Evolutionary conservation across 352 stramenopile species (phyloP), one percentile per base, ranked within the genome.

Genomic region (Pythium chondricola): DNA sequence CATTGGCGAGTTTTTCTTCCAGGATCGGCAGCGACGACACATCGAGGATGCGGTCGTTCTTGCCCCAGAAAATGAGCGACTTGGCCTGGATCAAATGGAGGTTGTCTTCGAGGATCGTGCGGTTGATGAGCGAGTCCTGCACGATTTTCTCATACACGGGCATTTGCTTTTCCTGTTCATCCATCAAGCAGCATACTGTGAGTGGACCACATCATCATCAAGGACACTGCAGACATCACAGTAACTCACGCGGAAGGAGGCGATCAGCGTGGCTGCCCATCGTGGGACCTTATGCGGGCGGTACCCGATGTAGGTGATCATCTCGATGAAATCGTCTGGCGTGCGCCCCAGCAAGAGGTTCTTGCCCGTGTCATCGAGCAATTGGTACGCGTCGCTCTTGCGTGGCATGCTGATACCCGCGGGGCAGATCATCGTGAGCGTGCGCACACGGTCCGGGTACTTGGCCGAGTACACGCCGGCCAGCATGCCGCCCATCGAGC

Each of bases 401-500:
- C 59, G 74, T 17, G 65, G 67, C 75, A 88, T 88, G 0, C 66
- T 70, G 51, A 90, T 72, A 0, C 79, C 79, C 9, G 79, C 79
- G 1, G 79, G 79, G 37, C 79, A 90, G 29, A 90, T 65, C 63
- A 90, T 77, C 9, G 79, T 90, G 8, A 88, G 36, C 11, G 75
- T 82, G n/a, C 63, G 52, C 17, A 88, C 58, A 5, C 56, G 63
- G 1, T 81, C 52, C 2, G 79, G 74, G 48, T 85, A 83, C 47
- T 70, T 63, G 11, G 75, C 73, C 3, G 79, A 64, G 52, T 84
- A 90, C 17, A 81, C 65, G n/a, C 79, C 79, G 0, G 73, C 70
- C 32, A 90, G 63, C 73, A 90, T 83, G 13, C 75, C 79, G 33
- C 79, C 79, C 79, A 90, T 88, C 38, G 73, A 86, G 56, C 74